These are phyloP conservation scores for Linderniella brevidens DNA, from an alignment of 257 asterid genomes.

Conservation along the genomic window DNA sequence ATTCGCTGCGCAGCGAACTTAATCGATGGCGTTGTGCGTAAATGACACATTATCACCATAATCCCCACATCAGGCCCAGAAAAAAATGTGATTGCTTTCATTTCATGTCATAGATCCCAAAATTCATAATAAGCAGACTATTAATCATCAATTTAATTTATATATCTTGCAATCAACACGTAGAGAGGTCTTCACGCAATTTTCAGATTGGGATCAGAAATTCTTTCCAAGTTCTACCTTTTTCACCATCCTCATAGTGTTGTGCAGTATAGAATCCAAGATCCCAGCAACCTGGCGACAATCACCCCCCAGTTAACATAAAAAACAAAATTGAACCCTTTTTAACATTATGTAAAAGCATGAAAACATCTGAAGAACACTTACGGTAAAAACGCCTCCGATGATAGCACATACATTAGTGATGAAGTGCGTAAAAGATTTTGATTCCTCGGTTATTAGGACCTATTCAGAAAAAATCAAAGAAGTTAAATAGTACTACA, in stretches of 20 bases:
- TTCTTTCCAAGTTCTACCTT: conserved; percentile 85
- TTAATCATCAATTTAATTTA: no score
- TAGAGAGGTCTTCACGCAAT: background rate
- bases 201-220: conserved; percentile 23
- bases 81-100: no score
- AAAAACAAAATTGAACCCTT: background rate
- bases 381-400: conserved; percentile 89
- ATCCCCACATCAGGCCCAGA: no score
- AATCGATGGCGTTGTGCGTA: no score
- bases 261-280: conserved; percentile 63
- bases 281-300: conserved; percentile 79
- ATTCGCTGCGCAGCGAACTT: no score
- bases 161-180: conserved; percentile 20
- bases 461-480: conserved; percentile 20
- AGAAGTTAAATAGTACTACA: background rate
- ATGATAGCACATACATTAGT: conserved; percentile 79
- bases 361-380: conserved; percentile 12
- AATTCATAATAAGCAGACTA: no score
- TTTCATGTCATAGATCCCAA: background rate
- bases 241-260: conserved; percentile 45
- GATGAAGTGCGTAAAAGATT: conserved; percentile 71
- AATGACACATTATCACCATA: no score
- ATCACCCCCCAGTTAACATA: background rate
- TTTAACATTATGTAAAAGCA: background rate
- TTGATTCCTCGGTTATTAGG: conserved; percentile 51